Evolutionary conservation across 2,329 filamentous ascomycete genomes (phyloP), one percentile per base, ranked within the genome.

Genomic region (Fonsecaea erecta): DNA sequence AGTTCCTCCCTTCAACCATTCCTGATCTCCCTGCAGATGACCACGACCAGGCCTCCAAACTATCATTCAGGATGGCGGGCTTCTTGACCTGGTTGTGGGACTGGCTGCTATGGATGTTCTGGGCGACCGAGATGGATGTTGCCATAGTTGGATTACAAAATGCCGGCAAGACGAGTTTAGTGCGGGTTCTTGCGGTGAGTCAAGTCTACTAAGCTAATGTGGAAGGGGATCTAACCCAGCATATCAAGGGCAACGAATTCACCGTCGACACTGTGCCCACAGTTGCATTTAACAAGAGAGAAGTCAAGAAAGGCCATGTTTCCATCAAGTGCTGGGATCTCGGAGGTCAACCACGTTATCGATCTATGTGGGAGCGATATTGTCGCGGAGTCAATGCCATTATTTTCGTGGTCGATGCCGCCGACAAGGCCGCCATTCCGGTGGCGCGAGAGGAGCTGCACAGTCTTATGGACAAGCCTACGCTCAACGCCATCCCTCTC

Each of bases 111-210:
- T 90, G 94, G 84, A 91, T 95, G 75, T 98, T 99, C 82, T 99
- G 95, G 95, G 93, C 94, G 72, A 96, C 93, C 71, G 95, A 99
- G 83, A 97, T 99, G 93, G 95, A 99, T 81, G 94, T 99, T 77
- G 98, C 95, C 73, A 96, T 99, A 90, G 94, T 99, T 77, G 95
- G 95, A 26, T 83, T 99, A 76, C 95, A 99, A 78, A 98, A 98
- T 82, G 95, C 95, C 65, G 95, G 95, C 75, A 99, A 99, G 83
- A 98, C 95, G 43, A 98, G 94, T 68, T 80, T 99, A 75, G 84
- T 99, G 78, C 87, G 93, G 73, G 94, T 98, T 74, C 85, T 99
- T 74, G 93, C 94, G 83, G 95, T 99, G 88, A 86, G 94, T 80
- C 65, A 66, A 16, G 28, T 30, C 28, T 21, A 12, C 11, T 51